Base-by-base conservation (phyloP, 2,329 filamentous ascomycete genomes). In the Zasmidium angulare region DNA sequence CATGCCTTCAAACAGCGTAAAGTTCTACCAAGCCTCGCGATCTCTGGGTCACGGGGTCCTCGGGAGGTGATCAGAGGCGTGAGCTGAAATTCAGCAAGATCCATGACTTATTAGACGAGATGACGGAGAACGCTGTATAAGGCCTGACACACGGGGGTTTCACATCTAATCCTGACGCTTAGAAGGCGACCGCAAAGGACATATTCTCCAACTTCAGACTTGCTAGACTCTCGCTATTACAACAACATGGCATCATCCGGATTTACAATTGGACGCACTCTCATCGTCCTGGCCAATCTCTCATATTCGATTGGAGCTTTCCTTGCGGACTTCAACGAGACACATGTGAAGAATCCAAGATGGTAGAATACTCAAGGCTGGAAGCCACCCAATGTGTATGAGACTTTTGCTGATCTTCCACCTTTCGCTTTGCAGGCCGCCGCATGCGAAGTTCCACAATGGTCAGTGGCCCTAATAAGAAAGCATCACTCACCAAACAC, bases 391-490 rank as follows among this genome's bases (percentile, higher is more conserved):
- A n/a, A n/a, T n/a, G n/a, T n/a, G n/a, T n/a, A n/a, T n/a, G n/a
- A n/a, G n/a, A n/a, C n/a, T n/a, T n/a, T n/a, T n/a, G n/a, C n/a
- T n/a, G n/a, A n/a, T n/a, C n/a, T n/a, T n/a, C n/a, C n/a, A n/a
- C n/a, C n/a, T n/a, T n/a, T n/a, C n/a, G n/a, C n/a, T n/a, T n/a
- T n/a, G n/a, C n/a, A n/a, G n/a, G 80, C 76, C 79, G 1, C 78
- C 79, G 0, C 80, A 83, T 66, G 80, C 79, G 4, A 76, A 76
- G 58, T 83, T 82, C 71, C 80, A 83, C 71, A 82, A 82, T 63
- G 79, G 78, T 3, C 2, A 10, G 49, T 29, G 22, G 22, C 11
- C 26, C 11, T 11, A 29, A 29, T 43, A 17, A 43, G 3, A 19
- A 7, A 43, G 6, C 14, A 14, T 17, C 36, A 14, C 6, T 7